Evolutionary conservation across 2,329 filamentous ascomycete genomes (phyloP).

Genomic region (Sodiomyces alkalinus): DNA sequence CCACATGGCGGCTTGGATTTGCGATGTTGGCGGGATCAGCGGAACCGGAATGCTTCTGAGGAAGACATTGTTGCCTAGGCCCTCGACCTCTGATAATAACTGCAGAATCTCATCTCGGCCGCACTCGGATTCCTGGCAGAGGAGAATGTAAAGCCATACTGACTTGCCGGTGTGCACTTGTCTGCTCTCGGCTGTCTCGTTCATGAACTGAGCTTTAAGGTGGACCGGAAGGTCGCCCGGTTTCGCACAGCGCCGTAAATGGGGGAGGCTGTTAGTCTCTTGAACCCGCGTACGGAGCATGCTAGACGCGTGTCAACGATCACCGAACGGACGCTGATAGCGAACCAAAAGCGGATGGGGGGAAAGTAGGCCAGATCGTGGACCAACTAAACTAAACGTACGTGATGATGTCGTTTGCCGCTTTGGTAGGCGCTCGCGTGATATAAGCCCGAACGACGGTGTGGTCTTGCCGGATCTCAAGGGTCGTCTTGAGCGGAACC

Average conservation of each 20-base stretch:
- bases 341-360: slow-evolving; percentile 3
- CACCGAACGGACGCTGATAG: slow-evolving; percentile 1
- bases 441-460: slow-evolving; percentile 49
- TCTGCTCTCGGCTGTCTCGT: slow-evolving; percentile 35
- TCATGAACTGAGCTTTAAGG: slow-evolving; percentile 46
- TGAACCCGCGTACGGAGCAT: slow-evolving; percentile 36
- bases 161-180: slow-evolving; percentile 45
- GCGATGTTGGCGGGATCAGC: slow-evolving; percentile 57
- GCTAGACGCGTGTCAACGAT: slow-evolving; percentile 12
- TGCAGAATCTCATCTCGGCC: slow-evolving; percentile 35
- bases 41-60: slow-evolving; percentile 55
- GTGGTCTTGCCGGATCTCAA: slow-evolving; percentile 46
- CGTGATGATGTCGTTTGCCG: slow-evolving; percentile 59
- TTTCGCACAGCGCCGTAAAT: slow-evolving; percentile 66
- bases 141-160: slow-evolving; percentile 43
- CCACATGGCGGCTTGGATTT: slow-evolving; percentile 61
- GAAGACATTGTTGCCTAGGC: slow-evolving; percentile 33
- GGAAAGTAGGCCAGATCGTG: no score
- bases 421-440: slow-evolving; percentile 55
- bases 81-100: slow-evolving; percentile 31
- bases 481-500: slow-evolving; percentile 48
- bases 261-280: slow-evolving; percentile 49
- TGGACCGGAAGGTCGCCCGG: slow-evolving; percentile 50
- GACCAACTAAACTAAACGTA: no score
- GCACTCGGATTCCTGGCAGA: slow-evolving; percentile 36